These are phyloP conservation scores for Anthracocystis setariae DNA, from an alignment of 1,284 basidiomycete species.

Conservation along the genomic window DNA sequence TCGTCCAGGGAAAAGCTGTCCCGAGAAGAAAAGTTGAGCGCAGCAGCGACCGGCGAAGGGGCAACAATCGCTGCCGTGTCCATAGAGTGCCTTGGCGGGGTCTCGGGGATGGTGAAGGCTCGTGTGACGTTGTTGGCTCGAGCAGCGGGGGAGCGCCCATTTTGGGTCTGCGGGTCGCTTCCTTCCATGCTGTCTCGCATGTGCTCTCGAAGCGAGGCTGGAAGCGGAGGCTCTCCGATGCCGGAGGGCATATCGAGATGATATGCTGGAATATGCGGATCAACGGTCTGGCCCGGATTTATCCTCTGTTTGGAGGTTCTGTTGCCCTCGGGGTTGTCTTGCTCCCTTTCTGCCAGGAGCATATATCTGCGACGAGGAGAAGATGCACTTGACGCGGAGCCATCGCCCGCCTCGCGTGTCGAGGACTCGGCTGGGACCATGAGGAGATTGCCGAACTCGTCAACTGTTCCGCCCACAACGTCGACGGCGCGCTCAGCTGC, in stretches of 20 bases:
- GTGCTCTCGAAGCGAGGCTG: conserved; percentile 34
- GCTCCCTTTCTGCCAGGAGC: conserved; percentile 21
- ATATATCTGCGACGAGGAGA: conserved; percentile 33
- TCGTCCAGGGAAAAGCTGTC: conserved; percentile 45
- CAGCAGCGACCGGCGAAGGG: conserved; percentile 35
- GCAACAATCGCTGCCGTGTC: conserved; percentile 26
- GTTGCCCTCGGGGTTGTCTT: neutral
- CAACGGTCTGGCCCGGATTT: neutral
- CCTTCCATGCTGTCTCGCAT: conserved; percentile 12
- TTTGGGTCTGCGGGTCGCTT: neutral
- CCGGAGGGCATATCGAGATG: conserved; percentile 36
- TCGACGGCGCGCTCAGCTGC: conserved; percentile 48
- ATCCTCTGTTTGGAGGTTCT: neutral
- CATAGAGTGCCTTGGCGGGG: conserved; percentile 15
- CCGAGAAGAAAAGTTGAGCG: conserved; percentile 19
- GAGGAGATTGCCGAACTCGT: conserved; percentile 45
- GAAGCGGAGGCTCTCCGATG: conserved; percentile 34
- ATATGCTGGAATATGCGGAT: conserved; percentile 13
- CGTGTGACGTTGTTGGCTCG: neutral
- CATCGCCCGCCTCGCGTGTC: conserved; percentile 5
- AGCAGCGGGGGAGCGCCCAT: neutral
- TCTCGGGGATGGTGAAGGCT: conserved; percentile 37
- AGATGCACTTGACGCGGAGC: conserved; percentile 6
- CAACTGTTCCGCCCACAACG: conserved; percentile 47
- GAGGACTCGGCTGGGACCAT: conserved; percentile 39